Conservation (phyloP, 805 yeast genomes). For the Hanseniaspora singularis region DNA sequence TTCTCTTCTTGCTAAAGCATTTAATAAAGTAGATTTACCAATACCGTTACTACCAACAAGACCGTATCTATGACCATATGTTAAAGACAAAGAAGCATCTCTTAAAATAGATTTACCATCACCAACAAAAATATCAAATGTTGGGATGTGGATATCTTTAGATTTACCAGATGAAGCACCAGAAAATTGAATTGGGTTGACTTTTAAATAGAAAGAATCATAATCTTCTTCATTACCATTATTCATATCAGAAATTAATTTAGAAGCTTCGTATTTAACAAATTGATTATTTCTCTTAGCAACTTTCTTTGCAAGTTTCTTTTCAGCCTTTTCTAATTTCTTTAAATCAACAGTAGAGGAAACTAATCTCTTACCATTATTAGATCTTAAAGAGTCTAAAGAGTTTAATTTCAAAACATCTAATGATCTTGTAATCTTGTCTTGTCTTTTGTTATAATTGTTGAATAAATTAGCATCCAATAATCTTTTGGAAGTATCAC, state of each 20-base stretch:
- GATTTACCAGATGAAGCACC: constrained; percentile 88
- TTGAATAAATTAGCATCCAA: constrained; percentile 64
- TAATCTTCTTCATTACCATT: constrained; percentile 44
- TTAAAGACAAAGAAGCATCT: constrained; percentile 73
- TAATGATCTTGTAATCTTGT: constrained; percentile 53
- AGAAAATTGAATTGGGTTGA: constrained; percentile 77
- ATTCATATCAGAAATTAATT: constrained; percentile 53
- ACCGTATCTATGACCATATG: constrained; percentile 93
- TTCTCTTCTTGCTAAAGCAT: constrained; percentile 89
- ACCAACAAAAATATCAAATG: constrained; percentile 88
- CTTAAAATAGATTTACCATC: constrained; percentile 86
- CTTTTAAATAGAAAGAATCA: constrained; percentile 87
- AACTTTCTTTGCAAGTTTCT: constrained; percentile 92
- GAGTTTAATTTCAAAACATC: constrained; percentile 54
- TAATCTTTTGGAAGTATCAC: constrained; percentile 80
- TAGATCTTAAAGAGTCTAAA: constrained; percentile 56
- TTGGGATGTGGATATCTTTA: constrained; percentile 89
- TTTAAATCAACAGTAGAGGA: constrained; percentile 92
- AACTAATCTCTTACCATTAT: constrained; percentile 80
- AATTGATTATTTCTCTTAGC: constrained; percentile 75
- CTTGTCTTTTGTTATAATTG: constrained; percentile 51
- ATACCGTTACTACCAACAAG: constrained; percentile 98
- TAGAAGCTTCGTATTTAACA: constrained; percentile 89
- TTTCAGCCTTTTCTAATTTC: constrained; percentile 93
- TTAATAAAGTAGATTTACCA: constrained; percentile 88